Evolutionary conservation across 2,329 filamentous ascomycete species (phyloP), one percentile per base, ranked within the genome.

Genomic region (Phialocephala subalpina): DNA sequence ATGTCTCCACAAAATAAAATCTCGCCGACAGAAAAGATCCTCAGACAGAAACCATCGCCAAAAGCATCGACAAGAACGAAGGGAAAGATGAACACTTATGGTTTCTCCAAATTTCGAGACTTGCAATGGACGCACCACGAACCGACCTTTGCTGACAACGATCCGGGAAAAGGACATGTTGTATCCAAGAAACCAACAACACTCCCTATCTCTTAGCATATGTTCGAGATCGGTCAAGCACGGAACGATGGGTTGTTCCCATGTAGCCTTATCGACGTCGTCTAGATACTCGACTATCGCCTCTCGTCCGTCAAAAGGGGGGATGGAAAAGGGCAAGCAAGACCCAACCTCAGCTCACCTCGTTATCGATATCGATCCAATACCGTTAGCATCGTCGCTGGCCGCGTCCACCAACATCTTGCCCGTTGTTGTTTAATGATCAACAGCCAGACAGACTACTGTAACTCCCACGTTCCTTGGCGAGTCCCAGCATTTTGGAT

Each of bases 401-500:
- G 49, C 49, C 49, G 49, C 27, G 22, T 16, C 12, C 11, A 16
- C 49, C 25, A 12, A 33, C 22, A 27, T 16, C 14, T 53, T 53
- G 49, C 49, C 49, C 49, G 49, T 33, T 11, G 49, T 33, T 11
- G 45, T 7, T 49, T 25, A 22, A 49, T 49, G 45, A 49, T 49
- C 45, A 49, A 7, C 42, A 40, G 36, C 36, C 36, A 40, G 36
- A 40, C 18, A 2, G 2, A 40, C 36, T 16, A 40, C 3, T 47
- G 16, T n/a, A 14, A 49, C 18, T 33, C 22, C 49, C 22, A 16
- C 49, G 7, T 20, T 3, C 27, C 16, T 18, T 20, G n/a, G 49
- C 49, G 27, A 53, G 27, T 53, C 49, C 49, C 49, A 53, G 49
- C 49, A 29, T 3, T 18, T 33, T 33, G 49, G 49, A 14, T 53